Conservation (phyloP, 495 filamentous ascomycete species). For the Penicillium mononematosum region DNA sequence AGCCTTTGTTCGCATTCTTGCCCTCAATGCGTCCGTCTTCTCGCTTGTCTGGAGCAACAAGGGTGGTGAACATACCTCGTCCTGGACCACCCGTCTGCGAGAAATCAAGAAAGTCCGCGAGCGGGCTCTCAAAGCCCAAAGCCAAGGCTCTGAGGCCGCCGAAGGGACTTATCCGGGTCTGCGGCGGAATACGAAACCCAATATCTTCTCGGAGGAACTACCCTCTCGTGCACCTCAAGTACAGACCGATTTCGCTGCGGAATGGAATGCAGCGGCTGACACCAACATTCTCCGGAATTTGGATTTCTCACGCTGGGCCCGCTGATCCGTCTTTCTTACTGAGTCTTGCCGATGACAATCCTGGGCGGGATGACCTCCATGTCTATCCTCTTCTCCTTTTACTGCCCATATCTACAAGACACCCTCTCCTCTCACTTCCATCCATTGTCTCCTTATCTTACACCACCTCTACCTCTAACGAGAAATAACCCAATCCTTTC, state of each 20-base stretch:
- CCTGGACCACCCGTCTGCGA: conserved; percentile 82
- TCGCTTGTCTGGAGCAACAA: conserved; percentile 83
- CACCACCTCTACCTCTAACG: background rate
- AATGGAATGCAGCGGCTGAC: conserved; percentile 46
- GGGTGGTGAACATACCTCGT: conserved; percentile 80
- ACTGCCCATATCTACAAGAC: background rate
- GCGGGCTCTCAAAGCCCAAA: conserved; percentile 37
- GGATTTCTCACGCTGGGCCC: conserved; percentile 47
- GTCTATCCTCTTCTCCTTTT: conserved; percentile 1
- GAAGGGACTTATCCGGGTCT: conserved; percentile 43
- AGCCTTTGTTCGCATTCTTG: conserved; percentile 84
- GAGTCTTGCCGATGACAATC: background rate
- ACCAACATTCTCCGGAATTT: conserved; percentile 42
- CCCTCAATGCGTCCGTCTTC: conserved; percentile 91
- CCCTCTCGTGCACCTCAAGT: conserved; percentile 28
- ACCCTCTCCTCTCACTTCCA: conserved; percentile 1
- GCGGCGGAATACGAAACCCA: conserved; percentile 48
- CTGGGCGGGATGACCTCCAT: background rate
- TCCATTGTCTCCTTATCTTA: background rate
- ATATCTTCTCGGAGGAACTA: conserved; percentile 45
- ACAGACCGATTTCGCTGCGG: conserved; percentile 36
- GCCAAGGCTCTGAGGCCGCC: conserved; percentile 30
- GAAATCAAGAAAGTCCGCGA: conserved; percentile 83
- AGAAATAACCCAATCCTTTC: conserved; percentile 7
- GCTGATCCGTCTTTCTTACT: conserved; percentile 21